Evolutionary conservation across 306 rosid genomes (phyloP), one percentile per base, ranked within the genome.

Genomic region (Acacia melanoxylon): DNA sequence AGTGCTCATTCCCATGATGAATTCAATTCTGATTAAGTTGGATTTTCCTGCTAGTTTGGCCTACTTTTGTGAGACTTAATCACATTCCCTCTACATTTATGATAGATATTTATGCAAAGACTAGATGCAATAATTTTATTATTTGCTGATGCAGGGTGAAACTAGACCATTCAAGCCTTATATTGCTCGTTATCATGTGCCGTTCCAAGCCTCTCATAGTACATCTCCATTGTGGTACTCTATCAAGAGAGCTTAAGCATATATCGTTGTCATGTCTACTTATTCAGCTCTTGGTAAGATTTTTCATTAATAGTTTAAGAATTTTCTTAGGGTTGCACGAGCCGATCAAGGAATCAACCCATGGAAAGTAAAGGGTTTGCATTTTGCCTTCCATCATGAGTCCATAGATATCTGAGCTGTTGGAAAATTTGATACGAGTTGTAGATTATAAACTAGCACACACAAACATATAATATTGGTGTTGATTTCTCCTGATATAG

Each of bases 241-340:
- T 22, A 84, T 91, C 91, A 91, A 86, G 91, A 91, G 94, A 86
- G 98, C 94, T 79, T 89, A 94, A 0, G 86, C 97, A 17, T 82
- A 93, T 85, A 89, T 93, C 88, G 89, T 91, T 75, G 97, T 93
- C 63, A 72, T 93, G 82, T 72, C 94, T 78, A 77, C 95, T 25
- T 93, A 93, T 80, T 93, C 98, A 10, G 94, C 97, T 20, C 85
- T 76, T 78, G 97, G 97, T 93, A 86, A 86, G 75, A 41, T 46
- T 46, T 52, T 77, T 61, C 4, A 20, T 29, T 68, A 19, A 70
- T 14, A 40, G n/a, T 37, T 19, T 19, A 7, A 37, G 29, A 68
- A 68, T 68, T 10, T 41, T 41, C 25, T 35, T 8, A 68, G 29
- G 8, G 27, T 20, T 37, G 58, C 63, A 56, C 2, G 63, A 56